Base-by-base conservation (phyloP, 305 asterid genomes). In the Striga hermonthica region DNA sequence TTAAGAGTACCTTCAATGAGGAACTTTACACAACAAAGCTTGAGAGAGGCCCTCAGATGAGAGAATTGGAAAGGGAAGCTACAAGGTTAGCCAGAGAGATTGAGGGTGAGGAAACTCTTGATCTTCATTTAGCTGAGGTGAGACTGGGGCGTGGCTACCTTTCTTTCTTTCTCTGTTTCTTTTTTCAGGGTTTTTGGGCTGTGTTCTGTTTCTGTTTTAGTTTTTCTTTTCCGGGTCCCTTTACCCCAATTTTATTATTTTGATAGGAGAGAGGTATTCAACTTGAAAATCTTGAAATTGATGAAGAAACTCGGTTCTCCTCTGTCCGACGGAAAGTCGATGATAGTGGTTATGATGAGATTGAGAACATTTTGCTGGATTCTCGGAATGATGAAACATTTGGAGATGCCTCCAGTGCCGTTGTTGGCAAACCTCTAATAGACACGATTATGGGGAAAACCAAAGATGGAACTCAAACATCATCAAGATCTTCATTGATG, bases 101-200 rank as follows among this genome's bases (percentile, higher is more conserved):
- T 61, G 97, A 88, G 87, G 87, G 94, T 4, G 97, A 94, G 79
- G 94, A 84, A n/a, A 94, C 99, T 72, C 78, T 11, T 73, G 98
- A 94, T 83, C 89, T 86, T 80, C 99, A 90, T 83, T 79, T 88
- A 34, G 98, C 99, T 44, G 99, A 94, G 96, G 99, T 94, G 64
- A 61, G 80, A 60, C 52, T 9, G 60, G 12, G 14, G 14, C 52
- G 38, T 57, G 40, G 47, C 43, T 69, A 34, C 41, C 5, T n/a
- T 37, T 36, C 35, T 39, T 43, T 41, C 47, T 12, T 13, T 5
- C 64, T 34, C 31, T n/a, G n/a, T n/a, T n/a, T n/a, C n/a, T 22
- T 22, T 22, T 22, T 22, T 22, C 31, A 22, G 31, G 31, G 31
- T 22, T 22, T 22, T 53, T 28, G 56, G 56, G 48, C 5, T 67